Base-by-base conservation (phyloP, 768 basidiomycete genomes). In the Termitomyces sp. region DNA sequence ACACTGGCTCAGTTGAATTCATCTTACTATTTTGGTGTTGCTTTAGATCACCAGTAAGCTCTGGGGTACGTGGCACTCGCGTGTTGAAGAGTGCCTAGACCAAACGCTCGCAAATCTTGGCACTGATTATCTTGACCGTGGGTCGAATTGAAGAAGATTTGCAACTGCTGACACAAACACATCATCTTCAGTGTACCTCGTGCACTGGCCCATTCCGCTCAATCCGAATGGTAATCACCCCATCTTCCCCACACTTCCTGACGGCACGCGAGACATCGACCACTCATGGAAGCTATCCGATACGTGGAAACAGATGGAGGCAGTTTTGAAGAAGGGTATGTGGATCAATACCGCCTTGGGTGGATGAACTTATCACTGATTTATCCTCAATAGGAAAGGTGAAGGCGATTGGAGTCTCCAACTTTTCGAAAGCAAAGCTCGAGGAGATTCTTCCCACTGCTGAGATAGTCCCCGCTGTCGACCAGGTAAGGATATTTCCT, bases 251-350 rank as follows among this genome's bases (percentile, higher is more conserved):
- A 77, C 74, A 13, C 82, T 81, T 36, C 80, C 85, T 0, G 77
- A 86, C 67, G 83, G 89, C 56, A 79, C 75, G 63, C 80, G 89
- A 37, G 89, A 91, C 67, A 75, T 89, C 47, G 83, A 86, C 63
- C 78, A 80, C 64, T 76, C 81, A 40, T 89, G 89, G 83, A 77
- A 83, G 27, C 68, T 91, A 65, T 74, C 70, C 52, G 81, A 92
- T 51, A 93, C 93, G 14, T 94, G 93, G 91, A 84, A 82, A 65
- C 85, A 88, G 69, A 88, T 95, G 87, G 93, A 94, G 69, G 83
- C 75, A 10, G 62, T 93, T 32, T 70, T 84, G 58, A 83, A 82
- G 69, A 86, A 83, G 65, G 89, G 88, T 76, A 55, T 61, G 67
- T 59, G 55, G 51, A 46, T 45, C 44, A 39, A 45, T 20, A 34